Percentiles rank a stretch among this genome's conserved stretches.
Conservation (phyloP, 2,329 filamentous ascomycete genomes). For the Phoma sp. region DNA sequence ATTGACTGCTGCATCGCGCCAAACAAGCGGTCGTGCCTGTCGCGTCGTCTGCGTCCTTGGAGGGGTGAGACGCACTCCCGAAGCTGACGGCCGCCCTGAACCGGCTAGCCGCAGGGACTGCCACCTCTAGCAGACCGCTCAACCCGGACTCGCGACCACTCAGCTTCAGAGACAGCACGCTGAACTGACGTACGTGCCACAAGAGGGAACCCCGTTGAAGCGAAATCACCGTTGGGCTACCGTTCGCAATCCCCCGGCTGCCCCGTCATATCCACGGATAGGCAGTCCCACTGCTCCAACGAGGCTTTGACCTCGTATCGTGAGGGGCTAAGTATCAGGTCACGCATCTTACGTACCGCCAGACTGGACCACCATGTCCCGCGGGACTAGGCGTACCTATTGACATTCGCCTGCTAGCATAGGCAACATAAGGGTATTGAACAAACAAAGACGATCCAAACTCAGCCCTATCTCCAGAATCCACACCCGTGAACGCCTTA, state of each 20-base stretch:
- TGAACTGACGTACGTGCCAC: slow-evolving; percentile 10
- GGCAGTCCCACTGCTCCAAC: slow-evolving; percentile 6
- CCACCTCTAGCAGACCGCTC: slow-evolving; percentile 24
- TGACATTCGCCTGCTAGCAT: neutral
- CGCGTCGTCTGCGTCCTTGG: slow-evolving; percentile 22
- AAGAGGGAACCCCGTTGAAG: slow-evolving; percentile 16
- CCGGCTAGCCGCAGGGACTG: neutral
- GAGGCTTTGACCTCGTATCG: slow-evolving; percentile 4
- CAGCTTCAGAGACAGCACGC: neutral
- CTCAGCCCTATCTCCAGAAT: neutral
- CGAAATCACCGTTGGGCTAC: slow-evolving; percentile 2
- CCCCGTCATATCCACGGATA: slow-evolving; percentile 4
- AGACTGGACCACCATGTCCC: neutral
- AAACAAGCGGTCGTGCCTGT: slow-evolving; percentile 29
- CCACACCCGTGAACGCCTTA: slow-evolving; percentile 8
- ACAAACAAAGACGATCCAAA: neutral
- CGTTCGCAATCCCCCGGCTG: slow-evolving; percentile 3
- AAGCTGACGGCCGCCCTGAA: slow-evolving; percentile 3
- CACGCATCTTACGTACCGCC: neutral
- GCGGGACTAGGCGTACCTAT: neutral
- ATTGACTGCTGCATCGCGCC: slow-evolving; percentile 20
- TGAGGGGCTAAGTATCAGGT: slow-evolving; percentile 1
- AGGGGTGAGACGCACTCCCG: neutral
- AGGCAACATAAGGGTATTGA: slow-evolving; percentile 1
- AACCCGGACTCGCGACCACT: slow-evolving; percentile 10